Evolutionary conservation across 306 rosid species (phyloP).

Genomic region (Boehmeria nivea): DNA sequence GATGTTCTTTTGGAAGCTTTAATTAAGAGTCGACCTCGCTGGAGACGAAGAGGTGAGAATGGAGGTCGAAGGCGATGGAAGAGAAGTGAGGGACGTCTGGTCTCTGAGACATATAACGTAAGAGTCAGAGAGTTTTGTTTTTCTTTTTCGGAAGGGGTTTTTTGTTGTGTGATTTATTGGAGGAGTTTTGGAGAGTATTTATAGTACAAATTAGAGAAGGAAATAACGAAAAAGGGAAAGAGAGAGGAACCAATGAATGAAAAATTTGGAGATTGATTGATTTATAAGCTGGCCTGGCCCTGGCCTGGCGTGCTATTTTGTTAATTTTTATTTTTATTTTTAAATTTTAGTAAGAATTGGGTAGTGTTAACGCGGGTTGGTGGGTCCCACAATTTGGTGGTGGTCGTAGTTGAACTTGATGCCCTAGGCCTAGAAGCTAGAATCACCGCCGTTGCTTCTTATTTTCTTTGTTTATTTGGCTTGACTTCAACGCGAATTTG

Average conservation of each 20-base stretch:
- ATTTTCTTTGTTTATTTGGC: background rate
- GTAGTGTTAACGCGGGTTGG: conserved; percentile 16
- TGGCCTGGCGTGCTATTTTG: too few species aligned
- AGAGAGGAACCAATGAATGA: background rate
- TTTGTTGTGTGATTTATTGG: too few species aligned
- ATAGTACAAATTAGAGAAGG: background rate
- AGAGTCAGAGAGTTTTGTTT: too few species aligned
- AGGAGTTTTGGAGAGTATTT: background rate
- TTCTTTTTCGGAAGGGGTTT: too few species aligned
- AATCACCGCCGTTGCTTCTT: background rate
- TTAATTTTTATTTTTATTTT: too few species aligned
- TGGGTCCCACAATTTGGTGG: conserved; percentile 4
- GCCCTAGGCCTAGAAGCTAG: background rate
- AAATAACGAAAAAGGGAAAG: background rate
- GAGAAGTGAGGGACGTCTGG: conserved; percentile 34
- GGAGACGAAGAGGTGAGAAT: too few species aligned
- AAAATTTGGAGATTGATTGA: background rate
- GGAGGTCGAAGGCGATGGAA: background rate
- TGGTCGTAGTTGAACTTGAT: too few species aligned
- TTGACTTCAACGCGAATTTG: background rate
- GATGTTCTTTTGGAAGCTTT: conserved; percentile 27
- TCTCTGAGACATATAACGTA: conserved; percentile 16
- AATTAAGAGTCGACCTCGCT: too few species aligned
- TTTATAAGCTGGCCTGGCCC: too few species aligned
- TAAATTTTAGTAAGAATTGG: too few species aligned